A percentile compares a stretch with the other conserved stretches of the same genome.
These are phyloP conservation scores for Petunia secreta DNA, from an alignment of 257 asterid genomes.

Conservation along the genomic window DNA sequence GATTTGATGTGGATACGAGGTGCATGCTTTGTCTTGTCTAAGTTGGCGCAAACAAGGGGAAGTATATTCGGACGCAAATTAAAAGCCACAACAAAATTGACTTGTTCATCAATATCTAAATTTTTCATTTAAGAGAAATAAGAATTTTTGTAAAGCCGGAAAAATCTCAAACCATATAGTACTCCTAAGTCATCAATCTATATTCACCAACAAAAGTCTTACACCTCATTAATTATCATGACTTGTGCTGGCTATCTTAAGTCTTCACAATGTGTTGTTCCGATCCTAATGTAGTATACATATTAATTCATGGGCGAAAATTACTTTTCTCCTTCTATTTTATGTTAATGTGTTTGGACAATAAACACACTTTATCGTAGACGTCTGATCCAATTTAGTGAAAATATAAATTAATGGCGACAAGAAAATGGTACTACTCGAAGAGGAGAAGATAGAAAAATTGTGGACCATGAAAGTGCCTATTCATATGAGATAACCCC, in stretches of 20 bases:
- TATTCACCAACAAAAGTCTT: too few relatives aligned
- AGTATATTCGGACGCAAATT: too few relatives aligned
- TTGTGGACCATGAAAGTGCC: conserved; percentile 37
- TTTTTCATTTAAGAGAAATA: too few relatives aligned
- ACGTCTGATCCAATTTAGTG: conserved; percentile 16
- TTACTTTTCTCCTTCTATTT: too few relatives aligned
- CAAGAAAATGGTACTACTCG: conserved; percentile 14
- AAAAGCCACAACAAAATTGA: too few relatives aligned
- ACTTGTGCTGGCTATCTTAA: too few relatives aligned
- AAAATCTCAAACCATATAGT: not conserved
- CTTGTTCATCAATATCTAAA: too few relatives aligned
- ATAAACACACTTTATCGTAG: not conserved
- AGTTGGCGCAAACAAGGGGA: conserved; percentile 1
- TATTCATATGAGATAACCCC: conserved; percentile 34
- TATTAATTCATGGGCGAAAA: too few relatives aligned
- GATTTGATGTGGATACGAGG: conserved; percentile 34
- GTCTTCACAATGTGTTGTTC: too few relatives aligned
- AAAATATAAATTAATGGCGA: conserved; percentile 20
- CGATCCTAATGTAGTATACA: too few relatives aligned
- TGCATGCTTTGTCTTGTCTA: conserved; percentile 36
- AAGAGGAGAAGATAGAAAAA: conserved; percentile 13
- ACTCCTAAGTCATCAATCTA: not conserved
- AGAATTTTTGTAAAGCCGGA: not conserved
- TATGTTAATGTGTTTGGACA: not conserved
- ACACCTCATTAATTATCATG: too few relatives aligned